Conservation (phyloP, 2,329 filamentous ascomycete genomes). For the Colletotrichum falcatum region DNA sequence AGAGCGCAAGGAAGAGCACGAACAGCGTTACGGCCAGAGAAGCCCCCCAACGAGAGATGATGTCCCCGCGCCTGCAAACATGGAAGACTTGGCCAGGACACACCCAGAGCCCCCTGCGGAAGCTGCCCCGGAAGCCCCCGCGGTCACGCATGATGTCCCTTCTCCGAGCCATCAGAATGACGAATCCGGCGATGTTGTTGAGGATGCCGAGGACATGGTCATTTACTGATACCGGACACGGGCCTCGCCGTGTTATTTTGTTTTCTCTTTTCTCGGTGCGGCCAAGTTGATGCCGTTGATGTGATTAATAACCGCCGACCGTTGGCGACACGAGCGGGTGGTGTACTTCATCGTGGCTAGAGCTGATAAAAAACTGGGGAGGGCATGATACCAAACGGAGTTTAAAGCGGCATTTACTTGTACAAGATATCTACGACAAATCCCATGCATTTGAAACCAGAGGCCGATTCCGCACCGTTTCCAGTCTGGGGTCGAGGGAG, state of each 20-base stretch:
- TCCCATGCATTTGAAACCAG: slow-evolving; percentile 12
- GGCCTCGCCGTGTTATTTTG: slow-evolving; percentile 14
- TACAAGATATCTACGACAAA: slow-evolving; percentile 17
- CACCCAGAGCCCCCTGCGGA: slow-evolving; percentile 52
- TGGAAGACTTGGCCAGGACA: slow-evolving; percentile 47
- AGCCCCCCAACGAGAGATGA: slow-evolving; percentile 35
- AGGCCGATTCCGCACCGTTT: slow-evolving; percentile 2
- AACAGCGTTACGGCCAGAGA: slow-evolving; percentile 45
- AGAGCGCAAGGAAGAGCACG: slow-evolving; percentile 55
- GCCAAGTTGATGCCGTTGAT: too few relatives aligned
- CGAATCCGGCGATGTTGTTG: slow-evolving; percentile 80
- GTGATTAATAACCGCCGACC: background rate
- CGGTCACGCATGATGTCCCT: slow-evolving; percentile 53
- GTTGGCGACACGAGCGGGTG: background rate
- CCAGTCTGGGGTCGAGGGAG: slow-evolving; percentile 1
- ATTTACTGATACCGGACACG: slow-evolving; percentile 75
- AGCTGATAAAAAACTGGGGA: slow-evolving; percentile 8
- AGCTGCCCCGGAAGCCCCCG: slow-evolving; percentile 48
- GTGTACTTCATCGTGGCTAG: background rate
- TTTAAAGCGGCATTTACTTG: slow-evolving; percentile 29
- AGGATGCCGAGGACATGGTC: slow-evolving; percentile 88
- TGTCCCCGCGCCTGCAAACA: slow-evolving; percentile 52
- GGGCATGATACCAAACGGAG: slow-evolving; percentile 34
- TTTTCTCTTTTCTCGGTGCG: background rate
- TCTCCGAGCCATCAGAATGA: slow-evolving; percentile 63